Conservation (phyloP, 2,329 filamentous ascomycete species). For the Ophiostoma ulmi region DNA sequence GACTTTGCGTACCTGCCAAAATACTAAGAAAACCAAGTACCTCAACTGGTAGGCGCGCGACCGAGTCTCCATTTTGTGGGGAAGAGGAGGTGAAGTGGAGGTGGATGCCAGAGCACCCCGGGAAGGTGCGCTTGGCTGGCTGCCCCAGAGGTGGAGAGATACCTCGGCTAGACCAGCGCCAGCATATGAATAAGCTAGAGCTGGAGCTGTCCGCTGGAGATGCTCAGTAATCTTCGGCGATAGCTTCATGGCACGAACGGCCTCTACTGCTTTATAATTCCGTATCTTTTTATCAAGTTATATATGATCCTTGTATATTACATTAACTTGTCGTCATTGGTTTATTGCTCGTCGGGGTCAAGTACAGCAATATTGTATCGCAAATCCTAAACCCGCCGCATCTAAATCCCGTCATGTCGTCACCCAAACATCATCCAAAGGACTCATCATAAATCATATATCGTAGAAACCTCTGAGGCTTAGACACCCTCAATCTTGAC, state of each 20-base stretch:
- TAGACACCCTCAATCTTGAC: background rate
- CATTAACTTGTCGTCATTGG: background rate
- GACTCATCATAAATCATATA: background rate
- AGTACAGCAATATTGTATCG: background rate
- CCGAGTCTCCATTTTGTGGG: background rate
- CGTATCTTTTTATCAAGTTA: background rate
- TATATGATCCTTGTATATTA: too few species aligned
- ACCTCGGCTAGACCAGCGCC: constrained; percentile 20
- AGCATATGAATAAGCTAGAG: background rate
- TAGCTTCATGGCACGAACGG: background rate
- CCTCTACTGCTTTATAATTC: background rate
- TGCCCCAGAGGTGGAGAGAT: constrained; percentile 15
- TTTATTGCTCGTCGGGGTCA: background rate
- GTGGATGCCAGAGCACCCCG: background rate
- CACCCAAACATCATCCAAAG: background rate
- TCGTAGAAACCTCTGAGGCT: background rate
- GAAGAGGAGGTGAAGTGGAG: constrained; percentile 4
- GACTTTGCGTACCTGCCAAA: background rate
- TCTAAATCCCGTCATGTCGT: background rate
- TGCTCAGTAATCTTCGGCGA: background rate
- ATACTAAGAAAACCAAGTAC: background rate
- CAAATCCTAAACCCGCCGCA: background rate
- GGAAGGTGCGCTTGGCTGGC: background rate
- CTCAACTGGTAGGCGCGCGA: background rate
- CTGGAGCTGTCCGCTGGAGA: background rate